A percentile compares a stretch with the other conserved stretches of the same genome.
Evolutionary conservation across 306 rosid species (phyloP).

Genomic region (Gynostemma pentaphyllum): DNA sequence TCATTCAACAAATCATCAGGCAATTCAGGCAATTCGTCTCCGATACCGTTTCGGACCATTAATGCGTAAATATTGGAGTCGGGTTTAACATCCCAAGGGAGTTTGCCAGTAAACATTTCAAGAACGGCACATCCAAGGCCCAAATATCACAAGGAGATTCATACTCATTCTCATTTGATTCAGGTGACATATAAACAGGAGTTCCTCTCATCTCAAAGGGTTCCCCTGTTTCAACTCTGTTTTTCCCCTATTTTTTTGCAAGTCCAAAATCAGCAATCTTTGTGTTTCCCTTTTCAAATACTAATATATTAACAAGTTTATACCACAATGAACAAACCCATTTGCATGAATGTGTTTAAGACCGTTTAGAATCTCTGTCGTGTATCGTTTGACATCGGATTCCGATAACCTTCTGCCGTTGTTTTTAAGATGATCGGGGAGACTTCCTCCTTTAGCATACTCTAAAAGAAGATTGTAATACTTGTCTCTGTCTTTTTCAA

Average conservation of each 20-base stretch:
- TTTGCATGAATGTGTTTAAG: slow-evolving; percentile 32
- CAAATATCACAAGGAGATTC: slow-evolving; percentile 56
- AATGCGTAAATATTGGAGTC: slow-evolving; percentile 26
- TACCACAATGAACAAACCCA: slow-evolving; percentile 73
- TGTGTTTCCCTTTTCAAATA: slow-evolving; percentile 31
- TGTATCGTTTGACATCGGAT: slow-evolving; percentile 22
- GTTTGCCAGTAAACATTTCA: slow-evolving; percentile 59
- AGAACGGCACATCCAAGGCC: slow-evolving; percentile 76
- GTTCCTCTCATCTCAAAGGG: slow-evolving; percentile 46
- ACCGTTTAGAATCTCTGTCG: slow-evolving; percentile 36
- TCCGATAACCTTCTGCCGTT: slow-evolving; percentile 39
- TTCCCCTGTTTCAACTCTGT: slow-evolving; percentile 2
- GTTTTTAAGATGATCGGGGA: slow-evolving; percentile 31
- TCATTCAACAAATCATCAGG: slow-evolving; percentile 43
- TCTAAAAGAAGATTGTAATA: slow-evolving; percentile 47
- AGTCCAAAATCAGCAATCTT: slow-evolving; percentile 83
- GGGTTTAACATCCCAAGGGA: slow-evolving; percentile 33
- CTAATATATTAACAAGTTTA: slow-evolving; percentile 60
- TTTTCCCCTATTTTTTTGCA: slow-evolving; percentile 24
- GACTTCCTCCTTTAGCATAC: slow-evolving; percentile 47
- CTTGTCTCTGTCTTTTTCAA: slow-evolving; percentile 25
- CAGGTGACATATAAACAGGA: slow-evolving; percentile 73
- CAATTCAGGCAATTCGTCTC: slow-evolving; percentile 41
- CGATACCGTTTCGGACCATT: slow-evolving; percentile 46
- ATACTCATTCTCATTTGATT: slow-evolving; percentile 38